Evolutionary conservation across 2,329 filamentous ascomycete species (phyloP).

Genomic region (Xylaria sp.): DNA sequence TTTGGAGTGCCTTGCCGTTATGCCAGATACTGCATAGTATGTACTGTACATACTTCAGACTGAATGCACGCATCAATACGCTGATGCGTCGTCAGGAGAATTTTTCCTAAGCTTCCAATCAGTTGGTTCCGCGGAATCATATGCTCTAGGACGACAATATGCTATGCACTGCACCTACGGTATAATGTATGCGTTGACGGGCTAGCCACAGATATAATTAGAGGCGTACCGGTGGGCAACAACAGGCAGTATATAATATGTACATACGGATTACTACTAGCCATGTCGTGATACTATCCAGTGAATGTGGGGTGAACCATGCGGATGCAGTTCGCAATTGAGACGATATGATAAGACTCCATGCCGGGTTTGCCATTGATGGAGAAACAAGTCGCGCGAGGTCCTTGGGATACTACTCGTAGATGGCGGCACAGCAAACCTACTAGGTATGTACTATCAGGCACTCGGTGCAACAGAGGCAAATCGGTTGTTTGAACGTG

Average conservation of each 20-base stretch:
- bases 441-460: constrained; percentile 2
- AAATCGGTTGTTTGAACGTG: constrained; percentile 16
- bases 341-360: constrained; percentile 21
- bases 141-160: not conserved
- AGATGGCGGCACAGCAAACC: constrained; percentile 11
- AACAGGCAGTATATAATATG: constrained; percentile 2
- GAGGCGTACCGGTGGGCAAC: constrained; percentile 14
- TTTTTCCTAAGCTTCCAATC: not conserved
- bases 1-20: not conserved
- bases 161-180: not conserved
- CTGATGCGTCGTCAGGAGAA: not conserved
- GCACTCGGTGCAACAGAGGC: constrained; percentile 14
- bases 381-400: constrained; percentile 26
- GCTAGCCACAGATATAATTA: constrained; percentile 1
- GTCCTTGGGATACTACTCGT: constrained; percentile 1
- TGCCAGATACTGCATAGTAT: not conserved
- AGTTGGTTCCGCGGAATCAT: not conserved
- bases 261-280: not conserved
- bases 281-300: constrained; percentile 12
- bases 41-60: not conserved
- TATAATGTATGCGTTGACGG: not conserved
- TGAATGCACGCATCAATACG: not conserved
- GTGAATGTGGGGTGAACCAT: constrained; percentile 11
- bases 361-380: constrained; percentile 26
- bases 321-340: constrained; percentile 18